Base-by-base conservation (phyloP, 306 rosid species). In the Cicer chorassanicum region DNA sequence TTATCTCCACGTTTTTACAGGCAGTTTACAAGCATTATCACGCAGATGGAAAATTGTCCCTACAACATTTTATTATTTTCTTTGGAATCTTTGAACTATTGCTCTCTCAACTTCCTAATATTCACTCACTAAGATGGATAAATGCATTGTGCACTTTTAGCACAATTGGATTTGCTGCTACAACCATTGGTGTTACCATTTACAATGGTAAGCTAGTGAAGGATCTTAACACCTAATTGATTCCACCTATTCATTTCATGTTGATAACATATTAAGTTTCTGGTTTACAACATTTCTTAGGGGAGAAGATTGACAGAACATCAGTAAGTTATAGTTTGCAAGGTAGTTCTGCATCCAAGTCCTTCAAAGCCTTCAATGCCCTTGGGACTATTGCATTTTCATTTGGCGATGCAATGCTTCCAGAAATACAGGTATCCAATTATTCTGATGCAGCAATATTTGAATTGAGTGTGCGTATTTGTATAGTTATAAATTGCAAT, bases 341-440 rank as follows among this genome's bases (percentile, higher is more conserved):
- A 48, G 91, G 91, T 65, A 88, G 87, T 75, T 68, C 89, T 77
- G 87, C 87, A 50, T 74, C 84, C 6, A 87, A 85, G 65, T 41
- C 74, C 38, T 89, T 86, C 79, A 73, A 75, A 86, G 97, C 92
- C 79, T 89, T 87, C 75, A 89, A 86, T 80, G 92, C 97, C 53
- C 92, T 89, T 3, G 93, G 93, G 11, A 63, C 79, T 71, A 87
- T 89, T 42, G 91, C 92, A 69, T 89, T 91, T 82, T 91, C 93
- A 62, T 91, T 91, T 71, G 97, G 92, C 64, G 92, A 89, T 87
- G 94, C 91, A 62, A 89, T 89, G 89, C 97, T 91, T 82, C 92
- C 92, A 65, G 93, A 91, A 79, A 87, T 91, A 84, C 93, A 89
- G 85, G 92, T 91, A 43, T 9, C 29, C 42, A 41, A 29, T 55